phyloP scores from a whole-genome alignment of 371 early-diverging fungal genomes.

The Rhizopus stolonifer region DNA sequence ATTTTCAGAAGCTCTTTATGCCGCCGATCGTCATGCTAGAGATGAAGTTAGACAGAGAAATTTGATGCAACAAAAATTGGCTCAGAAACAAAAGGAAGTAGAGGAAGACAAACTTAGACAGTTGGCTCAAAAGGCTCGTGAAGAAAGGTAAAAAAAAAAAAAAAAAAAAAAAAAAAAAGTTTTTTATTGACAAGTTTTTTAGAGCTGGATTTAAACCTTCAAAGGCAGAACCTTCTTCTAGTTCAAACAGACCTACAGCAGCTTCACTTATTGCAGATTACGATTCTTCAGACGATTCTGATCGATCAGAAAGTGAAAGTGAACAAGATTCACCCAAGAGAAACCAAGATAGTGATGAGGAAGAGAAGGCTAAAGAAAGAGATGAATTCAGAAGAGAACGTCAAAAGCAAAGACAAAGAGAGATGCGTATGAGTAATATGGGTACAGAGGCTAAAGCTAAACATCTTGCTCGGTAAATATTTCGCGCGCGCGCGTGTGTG shows the following conservation, averaged over 20 bases:
- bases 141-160: constrained; percentile 63
- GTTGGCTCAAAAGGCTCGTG: constrained; percentile 92
- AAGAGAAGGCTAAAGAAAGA: constrained; percentile 70
- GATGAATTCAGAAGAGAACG: constrained; percentile 86
- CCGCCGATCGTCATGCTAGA: constrained; percentile 93
- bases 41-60: constrained; percentile 91
- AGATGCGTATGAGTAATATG: constrained; percentile 87
- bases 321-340: constrained; percentile 15
- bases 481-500: too few relatives aligned
- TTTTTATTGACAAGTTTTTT: constrained; percentile 1
- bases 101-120: constrained; percentile 88
- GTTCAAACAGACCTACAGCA: constrained; percentile 42
- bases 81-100: constrained; percentile 90
- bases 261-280: constrained; percentile 47
- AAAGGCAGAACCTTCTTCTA: constrained; percentile 19
- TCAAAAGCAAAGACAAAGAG: constrained; percentile 84
- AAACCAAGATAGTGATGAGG: constrained; percentile 34
- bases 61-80: constrained; percentile 88
- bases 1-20: constrained; percentile 89
- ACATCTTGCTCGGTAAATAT: constrained; percentile 69
- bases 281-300: constrained; percentile 47
- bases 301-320: constrained; percentile 32
- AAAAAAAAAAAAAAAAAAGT: neutral
- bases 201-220: constrained; percentile 46
- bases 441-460: constrained; percentile 86